These are phyloP conservation scores for Cladorrhinum sp. DNA, from an alignment of 2,329 filamentous ascomycete genomes.

Conservation along the genomic window DNA sequence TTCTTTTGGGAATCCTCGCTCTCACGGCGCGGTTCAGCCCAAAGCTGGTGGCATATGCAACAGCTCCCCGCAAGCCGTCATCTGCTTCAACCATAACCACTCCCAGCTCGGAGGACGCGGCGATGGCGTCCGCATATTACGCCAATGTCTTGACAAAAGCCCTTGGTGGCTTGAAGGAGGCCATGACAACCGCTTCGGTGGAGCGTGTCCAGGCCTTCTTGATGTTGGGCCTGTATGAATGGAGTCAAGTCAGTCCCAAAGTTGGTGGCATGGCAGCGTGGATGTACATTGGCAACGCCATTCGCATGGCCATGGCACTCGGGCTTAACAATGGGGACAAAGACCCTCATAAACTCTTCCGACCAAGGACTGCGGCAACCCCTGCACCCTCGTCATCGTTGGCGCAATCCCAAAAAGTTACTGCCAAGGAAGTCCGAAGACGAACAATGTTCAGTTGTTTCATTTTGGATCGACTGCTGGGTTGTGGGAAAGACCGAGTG, in stretches of 20 bases:
- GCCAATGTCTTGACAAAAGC: conserved; percentile 55
- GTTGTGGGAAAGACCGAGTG: conserved; percentile 60
- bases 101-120: conserved; percentile 38
- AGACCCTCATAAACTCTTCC: conserved; percentile 14
- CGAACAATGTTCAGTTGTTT: conserved; percentile 75
- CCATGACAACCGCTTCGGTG: conserved; percentile 52
- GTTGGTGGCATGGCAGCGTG: conserved; percentile 58
- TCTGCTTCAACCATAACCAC: conserved; percentile 31
- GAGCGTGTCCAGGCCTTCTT: conserved; percentile 65
- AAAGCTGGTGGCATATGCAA: conserved; percentile 54
- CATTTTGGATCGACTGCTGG: conserved; percentile 67
- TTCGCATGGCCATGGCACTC: conserved; percentile 61
- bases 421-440: conserved; percentile 61
- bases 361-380: not conserved
- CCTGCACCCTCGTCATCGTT: conserved; percentile 6
- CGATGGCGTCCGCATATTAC: conserved; percentile 62
- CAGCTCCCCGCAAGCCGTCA: conserved; percentile 36
- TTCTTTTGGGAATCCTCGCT: conserved; percentile 65
- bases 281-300: conserved; percentile 63
- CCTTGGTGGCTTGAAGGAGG: conserved; percentile 45
- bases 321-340: conserved; percentile 56
- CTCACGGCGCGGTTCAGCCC: conserved; percentile 67
- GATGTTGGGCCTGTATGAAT: conserved; percentile 70
- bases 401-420: conserved; percentile 36
- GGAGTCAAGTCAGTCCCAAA: conserved; percentile 56